phyloP scores from a whole-genome alignment of 495 filamentous ascomycete species.

The Darksidea phi region DNA sequence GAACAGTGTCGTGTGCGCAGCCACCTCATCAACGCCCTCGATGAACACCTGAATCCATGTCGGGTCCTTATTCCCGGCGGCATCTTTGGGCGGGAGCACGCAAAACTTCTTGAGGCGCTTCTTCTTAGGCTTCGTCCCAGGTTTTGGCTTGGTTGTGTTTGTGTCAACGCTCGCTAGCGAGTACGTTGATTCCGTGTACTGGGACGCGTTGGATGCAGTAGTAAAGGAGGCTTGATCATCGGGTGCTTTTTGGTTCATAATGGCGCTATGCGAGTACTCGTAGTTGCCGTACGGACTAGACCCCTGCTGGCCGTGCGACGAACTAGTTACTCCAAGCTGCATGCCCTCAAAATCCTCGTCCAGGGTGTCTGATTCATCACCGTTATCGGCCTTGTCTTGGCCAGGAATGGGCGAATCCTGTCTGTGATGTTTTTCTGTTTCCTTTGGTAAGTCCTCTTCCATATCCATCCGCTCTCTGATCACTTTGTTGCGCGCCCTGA shows the following conservation, averaged over 20 bases:
- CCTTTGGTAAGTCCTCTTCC: slow-evolving; percentile 43
- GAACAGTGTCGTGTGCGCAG: slow-evolving; percentile 82
- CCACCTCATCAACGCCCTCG: slow-evolving; percentile 79
- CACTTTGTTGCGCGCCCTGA: slow-evolving; percentile 63
- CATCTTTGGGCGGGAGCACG: slow-evolving; percentile 57
- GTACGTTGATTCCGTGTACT: slow-evolving; percentile 9
- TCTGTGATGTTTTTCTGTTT: slow-evolving; percentile 23
- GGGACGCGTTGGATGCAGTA: neutral
- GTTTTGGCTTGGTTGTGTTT: slow-evolving; percentile 1
- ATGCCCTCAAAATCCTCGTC: slow-evolving; percentile 9
- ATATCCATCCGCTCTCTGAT: slow-evolving; percentile 53
- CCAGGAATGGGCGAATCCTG: neutral
- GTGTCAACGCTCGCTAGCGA: slow-evolving; percentile 7
- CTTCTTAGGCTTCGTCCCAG: slow-evolving; percentile 29
- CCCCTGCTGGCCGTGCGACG: neutral
- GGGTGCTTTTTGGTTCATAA: slow-evolving; percentile 12
- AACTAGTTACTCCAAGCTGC: neutral
- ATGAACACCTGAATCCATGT: slow-evolving; percentile 77
- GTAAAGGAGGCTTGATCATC: slow-evolving; percentile 9
- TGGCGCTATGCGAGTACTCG: slow-evolving; percentile 19
- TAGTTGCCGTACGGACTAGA: slow-evolving; percentile 15
- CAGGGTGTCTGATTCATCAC: slow-evolving; percentile 39
- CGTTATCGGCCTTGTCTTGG: slow-evolving; percentile 52
- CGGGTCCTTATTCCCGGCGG: slow-evolving; percentile 55
- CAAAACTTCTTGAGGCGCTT: slow-evolving; percentile 66